A percentile compares a stretch with the other conserved stretches of the same genome.
These are phyloP conservation scores for Fusarium pseudograminearum DNA, from an alignment of 2,329 filamentous ascomycete species.

Conservation along the genomic window DNA sequence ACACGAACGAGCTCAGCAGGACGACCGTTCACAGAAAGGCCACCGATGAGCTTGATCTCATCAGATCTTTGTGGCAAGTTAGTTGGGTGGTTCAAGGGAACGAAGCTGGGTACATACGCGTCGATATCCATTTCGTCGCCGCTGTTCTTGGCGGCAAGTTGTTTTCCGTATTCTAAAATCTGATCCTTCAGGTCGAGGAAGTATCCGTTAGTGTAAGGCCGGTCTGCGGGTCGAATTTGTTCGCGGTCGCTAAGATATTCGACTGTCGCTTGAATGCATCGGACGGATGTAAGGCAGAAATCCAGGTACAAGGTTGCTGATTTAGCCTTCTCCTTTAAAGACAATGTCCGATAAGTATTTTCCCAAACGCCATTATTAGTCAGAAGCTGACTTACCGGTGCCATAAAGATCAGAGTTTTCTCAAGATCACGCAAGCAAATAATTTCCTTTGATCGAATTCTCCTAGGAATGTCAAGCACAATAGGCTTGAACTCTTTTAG, in stretches of 20 bases:
- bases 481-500: constrained; percentile 86
- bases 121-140: constrained; percentile 70
- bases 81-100: constrained; percentile 48
- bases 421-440: constrained; percentile 93
- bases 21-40: constrained; percentile 82
- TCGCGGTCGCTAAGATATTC: constrained; percentile 88
- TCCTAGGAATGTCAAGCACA: constrained; percentile 80
- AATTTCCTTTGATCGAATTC: constrained; percentile 86
- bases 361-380: constrained; percentile 68
- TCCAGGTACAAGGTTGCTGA: constrained; percentile 78
- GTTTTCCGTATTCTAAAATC: constrained; percentile 88
- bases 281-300: constrained; percentile 91
- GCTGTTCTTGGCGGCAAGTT: constrained; percentile 79
- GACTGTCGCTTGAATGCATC: constrained; percentile 89
- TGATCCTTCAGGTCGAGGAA: constrained; percentile 97
- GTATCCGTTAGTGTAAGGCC: constrained; percentile 94
- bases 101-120: constrained; percentile 61
- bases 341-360: constrained; percentile 77
- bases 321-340: constrained; percentile 82
- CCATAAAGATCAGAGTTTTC: constrained; percentile 90
- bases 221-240: constrained; percentile 84
- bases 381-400: constrained; percentile 85
- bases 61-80: constrained; percentile 60
- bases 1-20: constrained; percentile 87
- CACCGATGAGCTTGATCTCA: constrained; percentile 83